Evolutionary conservation across 2,329 filamentous ascomycete genomes (phyloP), one percentile per base, ranked within the genome.

Genomic region (Cladosporium sp.): DNA sequence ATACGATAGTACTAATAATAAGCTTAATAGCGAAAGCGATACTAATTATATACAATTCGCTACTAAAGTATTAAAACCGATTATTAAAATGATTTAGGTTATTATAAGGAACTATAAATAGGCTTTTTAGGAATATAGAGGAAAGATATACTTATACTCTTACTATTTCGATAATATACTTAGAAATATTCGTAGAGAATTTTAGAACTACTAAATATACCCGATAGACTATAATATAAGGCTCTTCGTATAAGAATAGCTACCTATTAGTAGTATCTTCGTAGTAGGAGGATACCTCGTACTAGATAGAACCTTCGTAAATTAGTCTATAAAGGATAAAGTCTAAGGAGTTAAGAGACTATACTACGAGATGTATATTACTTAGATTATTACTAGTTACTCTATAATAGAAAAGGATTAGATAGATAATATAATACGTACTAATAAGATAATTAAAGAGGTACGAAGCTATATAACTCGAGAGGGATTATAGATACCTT

Each of bases 181-280:
- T 19, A 28, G 32, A 8, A 32, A 49, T 4, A 19, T 62, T 10
- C 19, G 40, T 19, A 20, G 6, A 12, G 57, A 55, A 24, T 62
- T 62, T 36, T 62, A 50, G 58, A 52, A 58, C 22, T 50, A 62
- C 44, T 9, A 34, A 52, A 24, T 49, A 24, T 17, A 58, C 32
- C 49, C 39, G 8, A 15, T 37, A 2, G 24, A 56, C 2, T 56
- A 56, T 34, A 24, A 51, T 22, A 15, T 19, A n/a, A 28, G 28
- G 15, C 12, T 19, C 3, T 59, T 57, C 28, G 19, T 62, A 40
- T 12, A 34, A 37, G 56, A 62, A 24, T 6, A 19, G 15, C 28
- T 50, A 45, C 60, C 34, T 37, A 25, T 62, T 12, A 45, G 60
- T 44, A 61, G 60, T 34, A 24, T 22, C 12, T 59, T 62, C 24